Percentiles rank a stretch among this genome's conserved stretches.
These are phyloP conservation scores for Eucalyptus paniculata DNA, from an alignment of 345 rosid genomes.

Conservation along the genomic window DNA sequence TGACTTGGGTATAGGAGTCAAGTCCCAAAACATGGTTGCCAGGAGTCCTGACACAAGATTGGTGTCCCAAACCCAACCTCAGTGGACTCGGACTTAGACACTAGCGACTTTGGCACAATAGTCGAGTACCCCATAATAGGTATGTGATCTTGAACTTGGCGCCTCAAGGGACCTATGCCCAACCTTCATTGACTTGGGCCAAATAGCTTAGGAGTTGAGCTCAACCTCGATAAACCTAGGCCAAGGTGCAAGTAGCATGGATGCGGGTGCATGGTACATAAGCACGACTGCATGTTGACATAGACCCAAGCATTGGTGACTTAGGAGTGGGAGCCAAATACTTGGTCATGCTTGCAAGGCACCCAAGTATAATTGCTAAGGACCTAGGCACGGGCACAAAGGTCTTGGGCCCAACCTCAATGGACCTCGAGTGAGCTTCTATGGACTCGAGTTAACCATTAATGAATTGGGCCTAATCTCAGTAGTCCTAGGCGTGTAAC, in stretches of 20 bases:
- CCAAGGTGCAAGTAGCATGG: background rate
- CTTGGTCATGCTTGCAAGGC: background rate
- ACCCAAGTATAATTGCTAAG: rapidly evolving
- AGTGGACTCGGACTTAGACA: rapidly evolving
- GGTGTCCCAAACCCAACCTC: background rate
- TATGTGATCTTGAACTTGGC: background rate
- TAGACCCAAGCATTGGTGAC: background rate
- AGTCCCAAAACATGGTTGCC: background rate
- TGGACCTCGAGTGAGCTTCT: too few species aligned
- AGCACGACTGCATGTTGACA: rapidly evolving
- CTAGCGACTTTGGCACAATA: background rate
- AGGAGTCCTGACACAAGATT: rapidly evolving
- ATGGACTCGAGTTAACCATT: too few species aligned
- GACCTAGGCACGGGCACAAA: background rate
- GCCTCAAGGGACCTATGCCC: background rate
- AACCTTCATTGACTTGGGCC: background rate
- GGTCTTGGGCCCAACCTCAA: background rate
- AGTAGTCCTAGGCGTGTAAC: background rate
- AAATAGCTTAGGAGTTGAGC: background rate
- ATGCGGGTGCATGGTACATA: rapidly evolving
- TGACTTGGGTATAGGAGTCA: rapidly evolving
- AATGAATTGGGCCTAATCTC: background rate
- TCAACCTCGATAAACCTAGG: background rate
- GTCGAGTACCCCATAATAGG: rapidly evolving
- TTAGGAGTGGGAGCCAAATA: background rate